phyloP scores from a whole-genome alignment of 352 stramenopile species.

The Aphanomyces stellatus region DNA sequence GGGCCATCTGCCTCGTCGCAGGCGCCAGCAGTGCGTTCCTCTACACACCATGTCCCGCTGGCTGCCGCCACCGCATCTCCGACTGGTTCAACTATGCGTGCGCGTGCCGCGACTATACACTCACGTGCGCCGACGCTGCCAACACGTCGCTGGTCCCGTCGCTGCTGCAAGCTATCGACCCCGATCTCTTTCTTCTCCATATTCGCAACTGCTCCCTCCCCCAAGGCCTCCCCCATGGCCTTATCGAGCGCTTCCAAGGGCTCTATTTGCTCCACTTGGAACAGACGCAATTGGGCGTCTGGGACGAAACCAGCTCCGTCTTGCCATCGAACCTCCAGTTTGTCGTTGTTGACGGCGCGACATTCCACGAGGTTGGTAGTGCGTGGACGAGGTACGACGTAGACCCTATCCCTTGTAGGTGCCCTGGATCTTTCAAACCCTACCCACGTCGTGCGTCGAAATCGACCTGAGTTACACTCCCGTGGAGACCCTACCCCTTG shows the following conservation, averaged over 20 bases:
- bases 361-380: neutral
- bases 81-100: neutral
- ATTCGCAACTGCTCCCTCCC: neutral
- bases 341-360: neutral
- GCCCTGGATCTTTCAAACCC: too few relatives aligned
- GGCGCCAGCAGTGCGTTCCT: neutral
- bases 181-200: neutral
- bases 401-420: too few relatives aligned
- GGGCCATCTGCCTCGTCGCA: neutral
- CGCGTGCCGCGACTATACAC: neutral
- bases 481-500: too few relatives aligned
- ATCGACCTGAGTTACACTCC: too few relatives aligned
- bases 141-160: neutral
- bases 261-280: neutral
- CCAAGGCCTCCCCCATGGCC: neutral
- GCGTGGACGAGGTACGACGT: too few relatives aligned
- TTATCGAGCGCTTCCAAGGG: neutral
- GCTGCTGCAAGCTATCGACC: neutral
- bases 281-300: neutral
- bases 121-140: neutral
- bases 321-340: neutral
- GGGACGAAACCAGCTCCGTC: neutral
- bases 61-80: neutral
- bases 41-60: neutral
- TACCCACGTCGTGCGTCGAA: too few relatives aligned